Evolutionary conservation across 1,139 yeast genomes (phyloP), one percentile per base, ranked within the genome.

Genomic region (Magnusiomyces sp.): DNA sequence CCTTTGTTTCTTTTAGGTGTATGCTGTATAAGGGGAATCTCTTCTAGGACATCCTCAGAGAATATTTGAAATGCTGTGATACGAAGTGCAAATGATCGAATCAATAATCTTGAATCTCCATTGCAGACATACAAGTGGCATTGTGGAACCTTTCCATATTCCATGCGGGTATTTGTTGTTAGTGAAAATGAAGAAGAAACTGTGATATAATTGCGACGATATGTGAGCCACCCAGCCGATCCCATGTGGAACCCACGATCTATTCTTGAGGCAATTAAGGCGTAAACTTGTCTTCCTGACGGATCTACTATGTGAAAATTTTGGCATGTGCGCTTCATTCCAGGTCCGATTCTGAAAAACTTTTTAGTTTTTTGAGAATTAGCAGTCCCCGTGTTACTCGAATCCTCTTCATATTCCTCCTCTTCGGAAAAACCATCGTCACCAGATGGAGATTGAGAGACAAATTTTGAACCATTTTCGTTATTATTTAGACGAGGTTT

Each of bases 191-290:
- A 41, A 27, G 48, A 42, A 13, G 54, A 34, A 11, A 51, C 37
- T 2, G 54, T 48, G 34, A 51, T 46, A 23, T 51, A 51, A 31
- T 51, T 51, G 29, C 51, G 46, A 27, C 51, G 44, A 34, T 51
- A 51, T 13, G 54, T 47, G 1, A 51, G 43, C 54, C 54, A 51
- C 40, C 42, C 49, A 19, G 47, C 39, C 9, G 40, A 48, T 10
- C 46, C 42, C 14, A 37, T 40, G 14, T 51, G 50, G 37, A 51
- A 51, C 6, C 54, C 54, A 14, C 54, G 51, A 27, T 51, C 54
- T 14, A 51, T 46, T 29, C 54, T 45, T 16, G 50, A 49, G 11
- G 48, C 39, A 11, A 51, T 43, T 13, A 51, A 45, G 5, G 54
- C 44, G 31, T 49, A 51, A 10, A 51, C 38, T 10, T 45, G 47